Evolutionary conservation across 495 filamentous ascomycete genomes (phyloP), one percentile per base, ranked within the genome.

Genomic region (Lophiotrema nucula): DNA sequence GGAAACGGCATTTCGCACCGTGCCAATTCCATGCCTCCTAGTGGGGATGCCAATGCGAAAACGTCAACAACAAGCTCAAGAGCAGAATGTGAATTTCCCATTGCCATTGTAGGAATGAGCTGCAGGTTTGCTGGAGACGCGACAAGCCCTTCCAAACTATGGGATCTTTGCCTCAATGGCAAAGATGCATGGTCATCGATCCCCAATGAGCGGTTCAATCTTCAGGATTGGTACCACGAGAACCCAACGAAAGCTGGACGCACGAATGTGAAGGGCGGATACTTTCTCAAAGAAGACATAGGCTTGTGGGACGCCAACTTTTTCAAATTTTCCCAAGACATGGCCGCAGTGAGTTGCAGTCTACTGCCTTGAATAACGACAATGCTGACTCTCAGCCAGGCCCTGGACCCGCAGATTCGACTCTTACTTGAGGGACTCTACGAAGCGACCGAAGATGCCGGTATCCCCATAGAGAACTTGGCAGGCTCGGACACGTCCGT

Each of bases 91-190:
- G n/a, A n/a, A n/a, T n/a, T 47, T 75, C 83, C 84, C 6, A 84
- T 85, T 48, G 83, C 82, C 21, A 75, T 86, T 33, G 70, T 85
- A 50, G 82, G 83, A 43, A 77, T 85, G 72, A 75, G 75, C 22
- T 85, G 81, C 54, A 77, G 81, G 25, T 81, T 88, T 58, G 81
- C 84, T n/a, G 83, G 78, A 4, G 75, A 77, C 51, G 76, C 79
- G 18, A 73, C 74, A 24, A 76, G 64, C 56, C 76, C 79, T 13
- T 74, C 76, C 38, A 75, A 74, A 41, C 76, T 88, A 47, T 88
- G 83, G 83, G 67, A 84, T 27, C 73, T 87, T 56, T 60, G 82
- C 22, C 61, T 22, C 45, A 22, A 53, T 11, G 37, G 49, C 8
- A 6, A 37, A 39, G 27, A 22, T 4, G 52, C 19, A 2, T 46